Evolutionary conservation across 2,329 filamentous ascomycete genomes (phyloP).

Genomic region (Verticillium nonalfalfae): DNA sequence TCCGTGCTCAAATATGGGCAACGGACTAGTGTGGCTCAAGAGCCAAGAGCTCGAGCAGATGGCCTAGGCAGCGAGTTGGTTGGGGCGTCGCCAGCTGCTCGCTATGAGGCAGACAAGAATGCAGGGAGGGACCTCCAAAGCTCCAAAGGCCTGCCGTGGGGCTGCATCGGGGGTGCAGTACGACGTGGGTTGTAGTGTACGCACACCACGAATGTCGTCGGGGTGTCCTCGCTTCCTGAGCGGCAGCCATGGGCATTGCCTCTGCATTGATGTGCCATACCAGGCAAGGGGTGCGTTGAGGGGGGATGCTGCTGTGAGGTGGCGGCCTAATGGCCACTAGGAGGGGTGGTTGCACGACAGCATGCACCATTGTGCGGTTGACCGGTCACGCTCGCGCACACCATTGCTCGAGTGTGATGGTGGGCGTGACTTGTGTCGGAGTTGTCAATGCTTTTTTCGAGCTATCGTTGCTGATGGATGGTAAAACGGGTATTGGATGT

Average conservation of each 20-base stretch:
- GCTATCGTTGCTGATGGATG: not conserved
- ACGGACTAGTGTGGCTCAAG: not conserved
- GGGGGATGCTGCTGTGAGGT: not conserved
- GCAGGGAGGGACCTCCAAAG: not conserved
- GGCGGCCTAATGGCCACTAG: not conserved
- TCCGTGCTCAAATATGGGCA: not conserved
- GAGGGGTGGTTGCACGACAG: not conserved
- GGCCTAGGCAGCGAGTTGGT: not conserved
- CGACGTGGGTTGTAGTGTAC: no score
- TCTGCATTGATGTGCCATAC: not conserved
- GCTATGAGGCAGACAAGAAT: not conserved
- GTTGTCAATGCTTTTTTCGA: not conserved
- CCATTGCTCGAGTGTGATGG: not conserved
- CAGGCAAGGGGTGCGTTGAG: not conserved
- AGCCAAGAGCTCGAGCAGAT: not conserved
- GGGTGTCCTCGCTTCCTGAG: not conserved
- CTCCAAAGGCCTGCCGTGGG: not conserved
- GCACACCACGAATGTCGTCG: not conserved
- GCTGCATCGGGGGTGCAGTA: not conserved
- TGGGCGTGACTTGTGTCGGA: not conserved
- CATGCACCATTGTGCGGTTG: not conserved
- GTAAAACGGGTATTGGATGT: not conserved
- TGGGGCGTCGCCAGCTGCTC: not conserved
- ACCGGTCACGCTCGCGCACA: not conserved
- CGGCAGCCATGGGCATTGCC: not conserved